Conservation (phyloP, 1,284 basidiomycete species). For the Puccinia novopanici region DNA sequence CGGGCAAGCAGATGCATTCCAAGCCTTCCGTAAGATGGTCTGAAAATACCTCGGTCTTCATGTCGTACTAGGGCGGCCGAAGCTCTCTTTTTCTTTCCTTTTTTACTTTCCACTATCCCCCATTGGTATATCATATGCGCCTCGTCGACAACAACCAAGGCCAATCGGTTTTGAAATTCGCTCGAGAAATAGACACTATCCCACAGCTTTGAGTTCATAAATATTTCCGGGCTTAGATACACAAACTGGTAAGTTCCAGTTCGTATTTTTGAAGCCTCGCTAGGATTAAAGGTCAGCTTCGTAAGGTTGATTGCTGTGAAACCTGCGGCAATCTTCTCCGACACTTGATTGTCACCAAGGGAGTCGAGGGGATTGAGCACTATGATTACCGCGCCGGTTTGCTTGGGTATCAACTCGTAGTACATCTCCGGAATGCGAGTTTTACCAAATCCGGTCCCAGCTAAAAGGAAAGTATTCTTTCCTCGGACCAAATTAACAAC, state of each 20-base stretch:
- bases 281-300: not conserved
- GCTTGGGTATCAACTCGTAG: not conserved
- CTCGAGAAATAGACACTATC: not conserved
- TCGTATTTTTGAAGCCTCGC: not conserved
- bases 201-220: not conserved
- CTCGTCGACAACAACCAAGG: slow-evolving; percentile 7
- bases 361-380: not conserved
- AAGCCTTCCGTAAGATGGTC: slow-evolving; percentile 4
- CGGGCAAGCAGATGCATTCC: not conserved
- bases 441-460: not conserved
- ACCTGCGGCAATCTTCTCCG: not conserved
- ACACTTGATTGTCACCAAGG: slow-evolving; percentile 7
- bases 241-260: not conserved
- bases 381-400: not conserved
- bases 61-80: not conserved
- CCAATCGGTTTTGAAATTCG: slow-evolving; percentile 5
- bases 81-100: not conserved
- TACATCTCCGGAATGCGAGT: not conserved
- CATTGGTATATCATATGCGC: slow-evolving; percentile 25
- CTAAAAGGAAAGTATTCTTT: not conserved
- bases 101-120: not conserved
- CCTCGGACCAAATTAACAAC: not conserved
- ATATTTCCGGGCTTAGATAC: slow-evolving; percentile 5
- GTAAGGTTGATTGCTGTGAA: not conserved
- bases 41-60: not conserved